A percentile compares a stretch with the other conserved stretches of the same genome.
phyloP scores from a whole-genome alignment of 805 yeast genomes.

The Kluyveromyces nonfermentans region DNA sequence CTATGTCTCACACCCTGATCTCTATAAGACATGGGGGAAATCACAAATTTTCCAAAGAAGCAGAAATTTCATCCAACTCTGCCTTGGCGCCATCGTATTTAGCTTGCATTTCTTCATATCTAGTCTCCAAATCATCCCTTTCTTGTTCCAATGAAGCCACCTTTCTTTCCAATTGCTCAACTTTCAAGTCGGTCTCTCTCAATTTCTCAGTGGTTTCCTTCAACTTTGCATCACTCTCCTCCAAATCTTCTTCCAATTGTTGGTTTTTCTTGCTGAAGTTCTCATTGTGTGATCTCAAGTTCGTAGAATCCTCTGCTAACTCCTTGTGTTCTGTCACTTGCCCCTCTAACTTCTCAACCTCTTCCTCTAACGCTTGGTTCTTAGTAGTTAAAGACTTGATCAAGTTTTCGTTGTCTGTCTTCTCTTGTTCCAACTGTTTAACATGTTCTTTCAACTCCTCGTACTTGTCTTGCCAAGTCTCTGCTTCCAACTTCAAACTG shows the following conservation, averaged over 20 bases:
- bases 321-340: slow-evolving; percentile 70
- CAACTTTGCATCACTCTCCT: slow-evolving; percentile 80
- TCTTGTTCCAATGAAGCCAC: slow-evolving; percentile 87
- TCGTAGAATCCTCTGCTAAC: slow-evolving; percentile 83
- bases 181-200: slow-evolving; percentile 91
- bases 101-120: slow-evolving; percentile 76
- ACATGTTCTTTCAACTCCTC: slow-evolving; percentile 75
- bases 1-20: neutral
- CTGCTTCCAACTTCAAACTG: slow-evolving; percentile 89
- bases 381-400: slow-evolving; percentile 87
- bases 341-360: slow-evolving; percentile 56
- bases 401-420: slow-evolving; percentile 87
- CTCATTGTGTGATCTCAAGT: slow-evolving; percentile 82
- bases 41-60: slow-evolving; percentile 68
- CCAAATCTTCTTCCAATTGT: slow-evolving; percentile 83
- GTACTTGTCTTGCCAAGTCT: slow-evolving; percentile 93
- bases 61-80: slow-evolving; percentile 93
- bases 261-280: slow-evolving; percentile 83
- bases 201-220: slow-evolving; percentile 89
- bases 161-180: slow-evolving; percentile 92
- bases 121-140: slow-evolving; percentile 83
- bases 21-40: neutral
- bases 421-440: slow-evolving; percentile 88
- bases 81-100: slow-evolving; percentile 79
- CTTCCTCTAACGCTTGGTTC: slow-evolving; percentile 79